Evolutionary conservation across 306 rosid genomes (phyloP).

Genomic region (Hippophae rhamnoides): DNA sequence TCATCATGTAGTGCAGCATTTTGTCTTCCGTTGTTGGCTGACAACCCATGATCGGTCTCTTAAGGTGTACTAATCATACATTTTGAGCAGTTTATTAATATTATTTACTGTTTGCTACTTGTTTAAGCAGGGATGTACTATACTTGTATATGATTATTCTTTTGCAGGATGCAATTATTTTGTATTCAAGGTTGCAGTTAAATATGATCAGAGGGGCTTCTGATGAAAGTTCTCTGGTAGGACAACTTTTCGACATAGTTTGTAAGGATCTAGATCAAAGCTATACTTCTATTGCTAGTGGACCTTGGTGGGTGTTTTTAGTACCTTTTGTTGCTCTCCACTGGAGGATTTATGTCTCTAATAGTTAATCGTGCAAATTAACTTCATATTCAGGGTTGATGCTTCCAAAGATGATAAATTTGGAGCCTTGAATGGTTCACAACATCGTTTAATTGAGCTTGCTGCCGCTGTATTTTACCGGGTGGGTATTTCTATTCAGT

Average conservation of each 20-base stretch:
- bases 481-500: conserved; percentile 34
- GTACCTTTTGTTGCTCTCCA: conserved; percentile 5
- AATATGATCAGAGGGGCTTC: conserved; percentile 52
- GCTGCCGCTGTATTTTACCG: conserved; percentile 65
- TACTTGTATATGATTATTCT: conserved; percentile 1
- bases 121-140: neutral
- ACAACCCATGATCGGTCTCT: conserved; percentile 83
- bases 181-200: conserved; percentile 68
- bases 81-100: conserved; percentile 14
- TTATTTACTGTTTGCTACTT: conserved; percentile 5
- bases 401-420: conserved; percentile 66
- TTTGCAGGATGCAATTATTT: conserved; percentile 69
- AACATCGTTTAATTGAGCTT: conserved; percentile 68
- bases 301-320: conserved; percentile 46
- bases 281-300: conserved; percentile 34
- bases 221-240: conserved; percentile 54
- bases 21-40: conserved; percentile 76
- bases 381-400: conserved; percentile 50
- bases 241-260: conserved; percentile 72
- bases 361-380: conserved; percentile 13
- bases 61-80: conserved; percentile 41
- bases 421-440: conserved; percentile 70
- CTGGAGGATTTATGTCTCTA: conserved; percentile 15
- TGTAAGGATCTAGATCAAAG: conserved; percentile 90
- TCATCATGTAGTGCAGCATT: conserved; percentile 62